Conservation (phyloP, 805 yeast genomes). For the Metschnikowia orientalis region DNA sequence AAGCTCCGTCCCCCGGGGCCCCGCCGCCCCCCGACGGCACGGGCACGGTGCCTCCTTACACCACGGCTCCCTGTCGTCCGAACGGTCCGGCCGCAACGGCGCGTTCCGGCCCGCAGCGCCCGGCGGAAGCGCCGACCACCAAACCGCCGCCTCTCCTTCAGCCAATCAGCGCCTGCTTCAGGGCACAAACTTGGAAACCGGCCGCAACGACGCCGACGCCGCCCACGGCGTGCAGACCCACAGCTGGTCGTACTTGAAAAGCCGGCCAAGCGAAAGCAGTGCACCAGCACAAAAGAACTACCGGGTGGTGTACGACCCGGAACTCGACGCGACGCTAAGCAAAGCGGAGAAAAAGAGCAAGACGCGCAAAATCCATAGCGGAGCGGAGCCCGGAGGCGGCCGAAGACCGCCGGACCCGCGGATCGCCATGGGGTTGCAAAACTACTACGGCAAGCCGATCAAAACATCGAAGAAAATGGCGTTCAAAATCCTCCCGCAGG, state of each 20-base stretch:
- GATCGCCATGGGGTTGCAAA: slow-evolving; percentile 15
- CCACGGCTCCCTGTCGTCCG: too few species aligned
- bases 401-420: slow-evolving; percentile 41
- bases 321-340: slow-evolving; percentile 30
- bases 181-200: slow-evolving; percentile 35
- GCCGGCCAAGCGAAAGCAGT: slow-evolving; percentile 8
- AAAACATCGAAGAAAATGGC: slow-evolving; percentile 40
- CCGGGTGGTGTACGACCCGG: slow-evolving; percentile 49
- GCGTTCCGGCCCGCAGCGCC: too few species aligned
- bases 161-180: too few species aligned
- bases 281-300: slow-evolving; percentile 27
- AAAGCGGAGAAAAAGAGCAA: slow-evolving; percentile 30
- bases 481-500: slow-evolving; percentile 38
- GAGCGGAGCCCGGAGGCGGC: slow-evolving; percentile 23
- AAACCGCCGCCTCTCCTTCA: too few species aligned
- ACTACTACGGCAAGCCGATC: slow-evolving; percentile 35
- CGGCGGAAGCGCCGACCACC: too few species aligned
- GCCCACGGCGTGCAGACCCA: slow-evolving; percentile 29
- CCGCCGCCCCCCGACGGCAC: too few species aligned
- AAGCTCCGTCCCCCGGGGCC: too few species aligned
- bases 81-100: too few species aligned
- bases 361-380: slow-evolving; percentile 39
- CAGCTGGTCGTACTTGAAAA: slow-evolving; percentile 18
- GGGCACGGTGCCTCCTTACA: too few species aligned
- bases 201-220: slow-evolving; percentile 29